These are phyloP conservation scores for Microbotryum saponariae DNA, from an alignment of 1,284 basidiomycete species.

Conservation along the genomic window DNA sequence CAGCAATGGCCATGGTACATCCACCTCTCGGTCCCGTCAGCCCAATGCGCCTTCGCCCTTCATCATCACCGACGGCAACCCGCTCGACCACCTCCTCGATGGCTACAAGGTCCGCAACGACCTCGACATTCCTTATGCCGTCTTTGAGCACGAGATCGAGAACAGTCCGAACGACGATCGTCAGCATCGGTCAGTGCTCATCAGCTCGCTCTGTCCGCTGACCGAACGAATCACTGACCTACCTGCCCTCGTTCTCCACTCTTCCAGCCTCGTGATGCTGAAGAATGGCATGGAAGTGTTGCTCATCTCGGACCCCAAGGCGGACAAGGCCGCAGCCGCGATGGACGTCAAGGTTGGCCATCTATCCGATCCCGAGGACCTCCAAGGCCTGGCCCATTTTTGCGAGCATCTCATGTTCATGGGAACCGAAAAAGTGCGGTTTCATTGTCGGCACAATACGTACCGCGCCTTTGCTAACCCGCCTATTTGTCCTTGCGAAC, in stretches of 20 bases:
- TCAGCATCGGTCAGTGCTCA: slow-evolving; percentile 49
- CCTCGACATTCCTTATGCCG: slow-evolving; percentile 35
- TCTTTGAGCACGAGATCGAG: slow-evolving; percentile 61
- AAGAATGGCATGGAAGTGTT: slow-evolving; percentile 81
- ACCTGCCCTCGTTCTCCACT: slow-evolving; percentile 24
- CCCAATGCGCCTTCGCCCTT: slow-evolving; percentile 24
- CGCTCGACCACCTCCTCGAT: slow-evolving; percentile 16
- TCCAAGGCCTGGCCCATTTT: slow-evolving; percentile 50
- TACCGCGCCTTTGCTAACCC: neutral
- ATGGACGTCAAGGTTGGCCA: slow-evolving; percentile 95
- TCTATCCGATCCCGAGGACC: slow-evolving; percentile 65
- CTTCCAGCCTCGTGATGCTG: slow-evolving; percentile 60
- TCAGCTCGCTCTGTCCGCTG: neutral
- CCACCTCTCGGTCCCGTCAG: slow-evolving; percentile 4
- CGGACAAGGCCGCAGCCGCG: slow-evolving; percentile 92
- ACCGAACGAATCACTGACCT: neutral
- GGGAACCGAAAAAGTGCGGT: slow-evolving; percentile 48
- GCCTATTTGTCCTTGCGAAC: slow-evolving; percentile 29
- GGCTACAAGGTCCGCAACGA: slow-evolving; percentile 9
- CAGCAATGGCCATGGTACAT: slow-evolving; percentile 11
- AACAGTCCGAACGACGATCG: slow-evolving; percentile 70
- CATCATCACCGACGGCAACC: slow-evolving; percentile 11
- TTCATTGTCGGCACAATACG: neutral
- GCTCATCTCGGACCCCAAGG: slow-evolving; percentile 73
- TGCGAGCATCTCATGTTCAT: slow-evolving; percentile 96